phyloP scores from a whole-genome alignment of 768 basidiomycete species.

The Pleurotus cornucopiae region DNA sequence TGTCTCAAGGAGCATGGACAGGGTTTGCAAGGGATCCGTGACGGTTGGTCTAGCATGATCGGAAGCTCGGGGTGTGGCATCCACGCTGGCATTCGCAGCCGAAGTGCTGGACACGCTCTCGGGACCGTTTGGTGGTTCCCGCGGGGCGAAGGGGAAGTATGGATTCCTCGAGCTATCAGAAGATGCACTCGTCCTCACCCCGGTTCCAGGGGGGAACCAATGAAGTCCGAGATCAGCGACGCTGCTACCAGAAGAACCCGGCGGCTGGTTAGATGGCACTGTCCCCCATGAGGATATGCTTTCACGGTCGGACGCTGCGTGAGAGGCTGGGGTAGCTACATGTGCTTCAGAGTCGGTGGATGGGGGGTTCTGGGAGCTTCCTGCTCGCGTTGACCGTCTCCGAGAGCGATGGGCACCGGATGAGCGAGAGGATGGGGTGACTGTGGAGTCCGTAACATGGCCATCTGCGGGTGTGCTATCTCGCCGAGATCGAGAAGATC shows the following conservation, averaged over 20 bases:
- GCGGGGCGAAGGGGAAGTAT: not conserved
- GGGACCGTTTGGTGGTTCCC: not conserved
- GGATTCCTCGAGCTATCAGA: conserved; percentile 1
- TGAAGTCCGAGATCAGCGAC: conserved; percentile 2
- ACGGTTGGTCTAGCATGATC: not conserved
- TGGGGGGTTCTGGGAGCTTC: not conserved
- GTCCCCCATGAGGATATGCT: conserved; percentile 6
- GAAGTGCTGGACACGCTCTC: not conserved
- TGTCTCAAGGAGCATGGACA: conserved; percentile 7
- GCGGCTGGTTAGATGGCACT: not conserved
- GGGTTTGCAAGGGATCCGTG: conserved; percentile 1
- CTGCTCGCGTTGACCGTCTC: not conserved
- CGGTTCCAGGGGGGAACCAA: conserved; percentile 3
- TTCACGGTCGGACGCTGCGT: not conserved
- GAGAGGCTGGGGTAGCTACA: conserved; percentile 4
- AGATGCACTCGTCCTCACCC: not conserved
- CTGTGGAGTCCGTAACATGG: conserved; percentile 2
- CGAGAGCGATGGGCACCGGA: conserved; percentile 5
- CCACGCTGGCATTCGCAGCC: not conserved
- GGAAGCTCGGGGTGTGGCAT: conserved; percentile 7
- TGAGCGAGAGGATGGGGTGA: not conserved
- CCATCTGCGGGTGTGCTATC: not conserved
- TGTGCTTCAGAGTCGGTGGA: not conserved
- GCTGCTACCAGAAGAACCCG: conserved; percentile 4
- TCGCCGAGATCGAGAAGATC: conserved; percentile 4